Evolutionary conservation across 768 basidiomycete species (phyloP).

Genomic region (Lanmaoa rubissima): DNA sequence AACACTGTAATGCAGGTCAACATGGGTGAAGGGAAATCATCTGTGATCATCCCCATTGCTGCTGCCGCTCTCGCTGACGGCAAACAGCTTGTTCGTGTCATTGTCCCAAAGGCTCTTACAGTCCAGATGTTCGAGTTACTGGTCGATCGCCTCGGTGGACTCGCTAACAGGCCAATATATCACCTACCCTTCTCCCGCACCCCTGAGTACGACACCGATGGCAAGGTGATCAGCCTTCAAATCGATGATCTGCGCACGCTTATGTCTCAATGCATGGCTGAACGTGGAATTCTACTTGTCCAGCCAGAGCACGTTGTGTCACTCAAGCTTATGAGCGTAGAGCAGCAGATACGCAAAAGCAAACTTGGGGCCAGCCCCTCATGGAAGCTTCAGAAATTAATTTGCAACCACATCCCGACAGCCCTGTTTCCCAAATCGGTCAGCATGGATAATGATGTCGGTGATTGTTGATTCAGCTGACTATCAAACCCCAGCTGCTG

Average conservation of each 20-base stretch:
- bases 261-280: conserved; percentile 34
- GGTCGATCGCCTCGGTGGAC: conserved; percentile 37
- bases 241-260: conserved; percentile 28
- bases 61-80: conserved; percentile 41
- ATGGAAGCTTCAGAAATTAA: conserved; percentile 1
- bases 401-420: not conserved
- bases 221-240: not conserved
- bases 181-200: conserved; percentile 47
- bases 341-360: conserved; percentile 21
- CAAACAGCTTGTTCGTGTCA: conserved; percentile 40
- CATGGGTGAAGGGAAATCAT: conserved; percentile 56
- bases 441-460: not conserved
- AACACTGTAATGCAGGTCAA: conserved; percentile 48
- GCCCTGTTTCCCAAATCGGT: not conserved
- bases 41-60: conserved; percentile 43
- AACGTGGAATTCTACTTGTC: conserved; percentile 39
- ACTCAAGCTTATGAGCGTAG: conserved; percentile 42
- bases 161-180: conserved; percentile 44
- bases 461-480: not conserved
- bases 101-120: conserved; percentile 42
- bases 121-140: conserved; percentile 46
- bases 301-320: conserved; percentile 55
- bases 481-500: not conserved
- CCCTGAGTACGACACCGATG: conserved; percentile 11
- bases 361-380: conserved; percentile 9